These are phyloP conservation scores for Monosporascus sp. DNA, from an alignment of 2,329 filamentous ascomycete genomes.

Conservation along the genomic window DNA sequence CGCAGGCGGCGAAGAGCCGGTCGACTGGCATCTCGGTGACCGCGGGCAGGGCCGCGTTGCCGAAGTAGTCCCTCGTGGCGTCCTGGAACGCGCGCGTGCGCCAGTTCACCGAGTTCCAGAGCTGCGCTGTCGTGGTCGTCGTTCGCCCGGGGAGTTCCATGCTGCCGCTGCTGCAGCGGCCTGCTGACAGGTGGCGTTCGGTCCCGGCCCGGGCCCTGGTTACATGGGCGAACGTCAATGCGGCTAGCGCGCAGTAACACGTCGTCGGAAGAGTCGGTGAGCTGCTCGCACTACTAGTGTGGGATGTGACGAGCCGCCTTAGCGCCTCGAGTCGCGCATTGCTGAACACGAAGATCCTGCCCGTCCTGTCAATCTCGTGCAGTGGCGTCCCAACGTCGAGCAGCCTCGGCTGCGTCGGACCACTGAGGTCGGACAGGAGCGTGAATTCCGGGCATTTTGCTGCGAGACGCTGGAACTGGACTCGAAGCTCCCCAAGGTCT, in stretches of 20 bases:
- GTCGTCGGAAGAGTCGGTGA: constrained; percentile 23
- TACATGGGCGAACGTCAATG: constrained; percentile 36
- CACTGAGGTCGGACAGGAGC: constrained; percentile 25
- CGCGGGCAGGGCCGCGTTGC: constrained; percentile 37
- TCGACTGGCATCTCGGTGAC: constrained; percentile 23
- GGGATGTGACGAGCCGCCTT: constrained; percentile 15
- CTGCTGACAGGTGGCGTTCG: constrained; percentile 16
- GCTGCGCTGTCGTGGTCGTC: constrained; percentile 11
- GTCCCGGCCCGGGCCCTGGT: constrained; percentile 26
- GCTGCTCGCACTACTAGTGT: constrained; percentile 5
- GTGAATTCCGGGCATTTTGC: constrained; percentile 34
- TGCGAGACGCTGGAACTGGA: constrained; percentile 20
- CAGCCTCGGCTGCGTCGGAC: constrained; percentile 32
- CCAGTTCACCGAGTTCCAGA: constrained; percentile 40
- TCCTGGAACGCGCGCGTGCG: constrained; percentile 29
- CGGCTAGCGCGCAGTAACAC: constrained; percentile 22
- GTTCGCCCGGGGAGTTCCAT: background rate
- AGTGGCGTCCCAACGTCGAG: constrained; percentile 21
- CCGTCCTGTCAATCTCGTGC: constrained; percentile 28
- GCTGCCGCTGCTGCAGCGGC: background rate
- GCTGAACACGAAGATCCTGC: constrained; percentile 37
- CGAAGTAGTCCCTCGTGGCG: constrained; percentile 31
- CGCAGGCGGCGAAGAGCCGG: constrained; percentile 18
- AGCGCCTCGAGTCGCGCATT: constrained; percentile 29
- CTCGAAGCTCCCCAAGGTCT: constrained; percentile 3